Evolutionary conservation across 75 land plant species (phyloP), one percentile per base, ranked within the genome.

Genomic region (Adiantum capillusveneris): DNA sequence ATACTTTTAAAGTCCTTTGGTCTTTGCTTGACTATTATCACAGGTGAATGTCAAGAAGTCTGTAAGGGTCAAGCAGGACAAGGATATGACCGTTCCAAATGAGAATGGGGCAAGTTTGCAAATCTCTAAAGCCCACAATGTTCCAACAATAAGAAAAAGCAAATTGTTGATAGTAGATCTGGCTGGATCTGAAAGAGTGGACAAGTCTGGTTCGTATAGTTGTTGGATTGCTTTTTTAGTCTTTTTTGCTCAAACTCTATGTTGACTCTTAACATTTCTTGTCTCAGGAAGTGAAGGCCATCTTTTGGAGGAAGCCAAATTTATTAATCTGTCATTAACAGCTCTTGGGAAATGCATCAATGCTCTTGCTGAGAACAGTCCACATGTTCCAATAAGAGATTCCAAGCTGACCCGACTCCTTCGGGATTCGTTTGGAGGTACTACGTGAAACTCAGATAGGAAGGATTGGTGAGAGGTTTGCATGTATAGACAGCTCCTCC

Each of bases 151-250:
- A 29, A 71, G 75, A 11, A 59, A 60, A 28, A 72, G 75, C 50
- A 72, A 72, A 53, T 70, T 72, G 25, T 55, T 72, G 22, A 72
- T 72, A 18, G 75, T 72, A n/a, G 75, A 72, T 65, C 75, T 72
- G 48, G 75, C 75, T 11, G 75, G 75, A 37, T 72, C 75, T n/a
- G 75, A 72, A 44, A 60, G 75, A 19, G 70, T 72, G 16, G 68
- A 72, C 58, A 72, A 72, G 57, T 72, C 75, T 14, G 75, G 75
- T 72, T 25, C 18, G 53, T 14, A 5, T 11, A 18, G 21, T 59
- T 19, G 9, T 5, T 16, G 16, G 7, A 3, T 5, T 5, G 22
- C 17, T 26, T 5, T 31, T 30, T 34, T 25, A 6, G 2, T 59
- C 3, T 25, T 3, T 12, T 49, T 3, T 17, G 12, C 18, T 46